These are phyloP conservation scores for Termitomyces heimii DNA, from an alignment of 768 basidiomycete genomes.

Conservation along the genomic window DNA sequence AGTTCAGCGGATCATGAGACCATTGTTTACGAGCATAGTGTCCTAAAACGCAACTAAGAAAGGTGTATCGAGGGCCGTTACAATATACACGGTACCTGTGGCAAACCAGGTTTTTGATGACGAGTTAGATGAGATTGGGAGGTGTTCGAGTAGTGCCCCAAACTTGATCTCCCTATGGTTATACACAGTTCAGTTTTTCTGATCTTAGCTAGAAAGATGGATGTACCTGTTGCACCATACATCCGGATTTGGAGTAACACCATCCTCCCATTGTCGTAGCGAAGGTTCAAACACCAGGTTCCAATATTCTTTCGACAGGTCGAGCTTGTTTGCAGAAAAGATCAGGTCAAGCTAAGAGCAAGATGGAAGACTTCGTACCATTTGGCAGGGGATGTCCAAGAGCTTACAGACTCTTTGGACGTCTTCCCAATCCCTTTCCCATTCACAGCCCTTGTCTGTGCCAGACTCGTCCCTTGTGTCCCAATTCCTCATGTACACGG, in stretches of 20 bases:
- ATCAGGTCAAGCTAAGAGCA: not conserved
- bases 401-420: conserved; percentile 74
- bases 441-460: conserved; percentile 82
- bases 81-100: conserved; percentile 46
- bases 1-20: conserved; percentile 15
- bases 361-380: conserved; percentile 40
- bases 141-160: conserved; percentile 55
- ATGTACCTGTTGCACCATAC: conserved; percentile 81
- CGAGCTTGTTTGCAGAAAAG: conserved; percentile 47
- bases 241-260: conserved; percentile 89
- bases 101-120: conserved; percentile 59
- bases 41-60: conserved; percentile 34
- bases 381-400: conserved; percentile 65
- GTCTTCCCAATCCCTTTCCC: conserved; percentile 94
- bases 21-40: conserved; percentile 81
- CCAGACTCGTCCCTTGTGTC: conserved; percentile 79
- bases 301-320: conserved; percentile 92
- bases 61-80: not conserved
- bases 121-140: conserved; percentile 28
- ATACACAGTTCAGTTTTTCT: not conserved
- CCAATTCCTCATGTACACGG: conserved; percentile 97
- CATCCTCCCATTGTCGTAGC: conserved; percentile 67
- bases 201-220: not conserved
- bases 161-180: not conserved
- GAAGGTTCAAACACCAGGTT: conserved; percentile 85